phyloP scores from a whole-genome alignment of 352 stramenopile species.

The Phytophthora rubi region DNA sequence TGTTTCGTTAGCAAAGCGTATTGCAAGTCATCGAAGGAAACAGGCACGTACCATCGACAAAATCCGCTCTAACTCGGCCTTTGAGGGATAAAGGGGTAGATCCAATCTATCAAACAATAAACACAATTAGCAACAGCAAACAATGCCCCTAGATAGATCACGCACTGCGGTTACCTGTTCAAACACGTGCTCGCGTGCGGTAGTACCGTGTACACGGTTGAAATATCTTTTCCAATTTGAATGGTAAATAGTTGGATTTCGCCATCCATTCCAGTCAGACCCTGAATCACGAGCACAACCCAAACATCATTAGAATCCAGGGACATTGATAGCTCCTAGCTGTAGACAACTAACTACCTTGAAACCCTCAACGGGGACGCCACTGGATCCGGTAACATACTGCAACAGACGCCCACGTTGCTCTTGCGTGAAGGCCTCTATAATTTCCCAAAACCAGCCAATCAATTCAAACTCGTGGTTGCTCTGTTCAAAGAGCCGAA shows the following conservation, averaged over 20 bases:
- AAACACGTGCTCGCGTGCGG: constrained; percentile 85
- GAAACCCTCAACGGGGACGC: constrained; percentile 85
- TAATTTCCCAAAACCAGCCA: constrained; percentile 85
- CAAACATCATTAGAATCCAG: background rate
- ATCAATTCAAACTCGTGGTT: constrained; percentile 52
- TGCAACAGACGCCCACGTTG: constrained; percentile 77
- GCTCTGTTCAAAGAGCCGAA: constrained; percentile 49
- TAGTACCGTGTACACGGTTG: constrained; percentile 58
- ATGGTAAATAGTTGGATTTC: constrained; percentile 80
- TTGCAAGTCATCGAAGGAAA: background rate
- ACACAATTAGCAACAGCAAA: constrained; percentile 2
- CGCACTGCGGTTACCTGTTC: constrained; percentile 55
- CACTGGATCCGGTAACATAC: constrained; percentile 83
- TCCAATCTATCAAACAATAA: constrained; percentile 55
- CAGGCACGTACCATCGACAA: constrained; percentile 84
- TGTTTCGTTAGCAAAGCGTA: background rate
- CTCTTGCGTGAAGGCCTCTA: constrained; percentile 65
- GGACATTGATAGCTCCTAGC: background rate
- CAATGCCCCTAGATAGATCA: background rate
- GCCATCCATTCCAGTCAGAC: constrained; percentile 80
- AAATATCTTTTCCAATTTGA: constrained; percentile 55
- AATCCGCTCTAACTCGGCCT: constrained; percentile 93
- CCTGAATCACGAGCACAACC: constrained; percentile 26
- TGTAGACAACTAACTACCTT: constrained; percentile 35
- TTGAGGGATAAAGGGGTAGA: constrained; percentile 78